Conservation (phyloP, 139 green algal genomes). For the Nannochloris sp. region DNA sequence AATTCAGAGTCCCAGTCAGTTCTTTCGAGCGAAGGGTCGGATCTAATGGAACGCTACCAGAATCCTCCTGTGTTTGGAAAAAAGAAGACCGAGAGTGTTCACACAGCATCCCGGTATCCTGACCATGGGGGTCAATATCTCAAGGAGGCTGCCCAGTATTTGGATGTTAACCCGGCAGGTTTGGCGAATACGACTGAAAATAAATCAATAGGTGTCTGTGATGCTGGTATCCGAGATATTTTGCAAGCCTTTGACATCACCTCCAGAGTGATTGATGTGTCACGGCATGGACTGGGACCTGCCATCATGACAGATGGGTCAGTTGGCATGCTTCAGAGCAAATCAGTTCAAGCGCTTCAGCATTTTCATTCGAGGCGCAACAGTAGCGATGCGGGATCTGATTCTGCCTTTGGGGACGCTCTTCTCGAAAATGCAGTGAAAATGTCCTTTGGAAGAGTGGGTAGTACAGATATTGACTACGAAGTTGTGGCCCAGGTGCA, state of each 20-base stretch:
- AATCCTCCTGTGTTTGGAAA: too few species aligned
- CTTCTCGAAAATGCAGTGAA: background rate
- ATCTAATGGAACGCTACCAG: too few species aligned
- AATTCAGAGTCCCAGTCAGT: too few species aligned
- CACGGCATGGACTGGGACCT: background rate
- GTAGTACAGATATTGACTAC: background rate
- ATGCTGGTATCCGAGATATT: background rate
- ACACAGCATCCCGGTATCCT: too few species aligned
- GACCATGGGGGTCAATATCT: too few species aligned
- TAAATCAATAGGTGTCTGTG: background rate
- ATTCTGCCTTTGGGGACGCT: background rate
- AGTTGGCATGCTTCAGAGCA: background rate
- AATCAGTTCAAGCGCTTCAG: background rate
- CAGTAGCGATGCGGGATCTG: background rate
- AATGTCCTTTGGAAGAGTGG: background rate
- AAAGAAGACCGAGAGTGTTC: too few species aligned
- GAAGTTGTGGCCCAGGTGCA: constrained; percentile 2
- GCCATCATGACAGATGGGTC: background rate
- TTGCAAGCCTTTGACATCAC: background rate
- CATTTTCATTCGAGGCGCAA: background rate
- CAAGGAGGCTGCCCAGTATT: too few species aligned
- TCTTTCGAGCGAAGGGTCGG: too few species aligned
- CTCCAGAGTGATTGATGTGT: background rate
- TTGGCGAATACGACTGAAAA: too few species aligned
- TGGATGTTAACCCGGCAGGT: too few species aligned